Base-by-base conservation (phyloP, 257 asterid genomes). In the Jacaranda mimosifolia region DNA sequence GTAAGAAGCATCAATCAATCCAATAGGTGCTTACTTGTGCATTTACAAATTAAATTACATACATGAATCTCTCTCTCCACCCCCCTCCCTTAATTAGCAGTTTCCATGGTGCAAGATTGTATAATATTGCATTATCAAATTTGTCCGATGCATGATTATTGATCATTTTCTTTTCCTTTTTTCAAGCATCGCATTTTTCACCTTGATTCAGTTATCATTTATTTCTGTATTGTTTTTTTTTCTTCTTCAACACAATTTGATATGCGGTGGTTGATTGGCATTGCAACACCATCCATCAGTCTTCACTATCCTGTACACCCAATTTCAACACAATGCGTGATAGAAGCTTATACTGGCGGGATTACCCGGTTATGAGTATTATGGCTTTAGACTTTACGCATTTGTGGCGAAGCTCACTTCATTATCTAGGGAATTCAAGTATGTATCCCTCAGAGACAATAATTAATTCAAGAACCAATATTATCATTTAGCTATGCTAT, bases 1-100 rank as follows among this genome's bases (percentile, higher is more conserved):
- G 83, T 82, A 69, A 77, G 68, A 63, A 62, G 5, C 65, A 7
- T 4, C 49, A 14, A 58, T 48, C 52, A 6, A 42, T 51, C 39
- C 9, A 4, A 38, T 36, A 46, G 6, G 7, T 49, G 35, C 76
- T 51, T 6, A 40, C 21, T 35, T 48, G 39, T 71, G 75, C 80
- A 68, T 52, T 42, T 42, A 9, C 46, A 42, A 5, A 42, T 72
- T 55, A 42, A 5, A 42, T 72, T 55, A n/a, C 32, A 21, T 32
- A 26, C 18, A 42, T 42, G 59, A 10, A 49, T 63, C 5, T 17
- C 32, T 26, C 32, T 45, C 46, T 5, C 46, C 9, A 0, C 15
- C 17, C 1, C 0, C 19, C 11, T 32, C 59, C 32, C 32, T 51
- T n/a, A 68, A 43, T 26, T 26, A 6, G 15, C 17, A 8, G 38